These are phyloP conservation scores for Stentor roeselii DNA, from an alignment of 73 alveolate genomes.

Conservation along the genomic window DNA sequence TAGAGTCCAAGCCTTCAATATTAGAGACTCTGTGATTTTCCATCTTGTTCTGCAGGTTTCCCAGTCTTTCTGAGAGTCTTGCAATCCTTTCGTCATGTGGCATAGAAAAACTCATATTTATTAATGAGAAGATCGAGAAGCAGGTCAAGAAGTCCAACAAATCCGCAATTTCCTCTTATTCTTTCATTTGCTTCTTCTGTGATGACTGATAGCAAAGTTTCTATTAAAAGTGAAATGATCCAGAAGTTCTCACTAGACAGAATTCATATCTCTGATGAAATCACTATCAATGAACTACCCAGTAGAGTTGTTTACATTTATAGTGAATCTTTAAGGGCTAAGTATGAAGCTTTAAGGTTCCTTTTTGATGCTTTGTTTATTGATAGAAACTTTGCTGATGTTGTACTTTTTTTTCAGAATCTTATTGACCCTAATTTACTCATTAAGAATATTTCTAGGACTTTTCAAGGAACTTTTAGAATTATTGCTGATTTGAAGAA, in stretches of 20 bases:
- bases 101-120: constrained; percentile 6
- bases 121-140: neutral
- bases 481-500: neutral
- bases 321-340: neutral
- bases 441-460: neutral
- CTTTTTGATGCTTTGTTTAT: neutral
- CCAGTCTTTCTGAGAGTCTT: constrained; percentile 25
- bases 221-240: neutral
- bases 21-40: neutral
- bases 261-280: neutral
- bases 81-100: constrained; percentile 25
- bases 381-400: neutral
- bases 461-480: neutral
- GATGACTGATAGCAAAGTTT: neutral
- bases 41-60: constrained; percentile 15
- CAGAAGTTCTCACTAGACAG: neutral
- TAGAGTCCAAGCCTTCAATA: constrained; percentile 27
- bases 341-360: neutral
- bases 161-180: constrained; percentile 14
- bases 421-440: neutral
- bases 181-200: neutral
- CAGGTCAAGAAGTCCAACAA: neutral
- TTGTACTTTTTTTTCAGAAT: neutral
- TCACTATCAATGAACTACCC: neutral
- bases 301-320: neutral